Conservation (phyloP, 2,329 filamentous ascomycete species). For the Pseudogymnoascus sp. region DNA sequence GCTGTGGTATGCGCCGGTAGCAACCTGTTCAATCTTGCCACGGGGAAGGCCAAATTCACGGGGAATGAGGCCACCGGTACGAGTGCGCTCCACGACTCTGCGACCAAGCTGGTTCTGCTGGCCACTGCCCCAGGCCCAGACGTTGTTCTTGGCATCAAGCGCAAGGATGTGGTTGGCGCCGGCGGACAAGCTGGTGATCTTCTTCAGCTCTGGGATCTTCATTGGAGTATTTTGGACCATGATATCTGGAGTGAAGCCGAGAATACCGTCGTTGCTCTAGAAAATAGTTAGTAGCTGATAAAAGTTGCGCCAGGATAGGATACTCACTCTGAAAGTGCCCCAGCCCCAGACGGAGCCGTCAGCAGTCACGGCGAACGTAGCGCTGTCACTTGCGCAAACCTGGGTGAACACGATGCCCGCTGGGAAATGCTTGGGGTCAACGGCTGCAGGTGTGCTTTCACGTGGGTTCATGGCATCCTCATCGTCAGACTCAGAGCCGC, state of each 20-base stretch:
- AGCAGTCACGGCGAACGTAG: constrained; percentile 66
- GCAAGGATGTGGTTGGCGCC: constrained; percentile 53
- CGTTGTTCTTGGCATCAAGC: constrained; percentile 47
- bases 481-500: constrained; percentile 38
- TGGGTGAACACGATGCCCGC: constrained; percentile 55
- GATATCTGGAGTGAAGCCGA: constrained; percentile 39
- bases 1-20: constrained; percentile 66
- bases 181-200: constrained; percentile 43
- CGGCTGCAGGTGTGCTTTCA: constrained; percentile 57
- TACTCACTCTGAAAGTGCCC: constrained; percentile 65
- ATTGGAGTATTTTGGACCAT: constrained; percentile 29
- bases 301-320: constrained; percentile 13
- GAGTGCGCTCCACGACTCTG: constrained; percentile 24
- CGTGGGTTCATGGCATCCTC: constrained; percentile 59
- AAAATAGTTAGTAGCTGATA: constrained; percentile 15
- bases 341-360: constrained; percentile 72
- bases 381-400: constrained; percentile 64
- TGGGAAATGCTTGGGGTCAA: constrained; percentile 51
- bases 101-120: constrained; percentile 62
- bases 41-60: constrained; percentile 26
- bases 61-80: constrained; percentile 21
- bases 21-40: constrained; percentile 32
- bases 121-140: constrained; percentile 57
- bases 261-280: constrained; percentile 54
- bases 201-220: constrained; percentile 48